phyloP scores from a whole-genome alignment of 176 grass and related monocot species.

The Oryza officinalis region DNA sequence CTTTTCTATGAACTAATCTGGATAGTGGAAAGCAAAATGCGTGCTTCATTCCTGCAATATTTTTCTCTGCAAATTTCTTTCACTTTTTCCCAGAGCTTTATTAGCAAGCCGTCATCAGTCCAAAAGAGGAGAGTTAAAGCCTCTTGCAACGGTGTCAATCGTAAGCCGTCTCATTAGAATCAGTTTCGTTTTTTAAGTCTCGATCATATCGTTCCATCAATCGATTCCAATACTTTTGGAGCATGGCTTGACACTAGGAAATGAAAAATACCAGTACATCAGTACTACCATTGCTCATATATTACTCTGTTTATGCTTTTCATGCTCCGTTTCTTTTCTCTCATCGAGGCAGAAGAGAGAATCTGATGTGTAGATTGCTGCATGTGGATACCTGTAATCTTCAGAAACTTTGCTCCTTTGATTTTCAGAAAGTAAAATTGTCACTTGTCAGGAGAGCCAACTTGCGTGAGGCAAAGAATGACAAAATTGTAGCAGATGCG shows the following conservation, averaged over 20 bases:
- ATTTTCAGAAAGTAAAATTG: background rate
- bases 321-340: background rate
- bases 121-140: slow-evolving; percentile 33
- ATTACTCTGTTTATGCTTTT: background rate
- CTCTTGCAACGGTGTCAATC: background rate
- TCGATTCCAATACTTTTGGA: slow-evolving; percentile 56
- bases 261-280: background rate
- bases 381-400: background rate
- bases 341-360: background rate
- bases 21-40: slow-evolving; percentile 1
- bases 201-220: slow-evolving; percentile 28
- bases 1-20: slow-evolving; percentile 34
- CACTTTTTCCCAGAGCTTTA: slow-evolving; percentile 20
- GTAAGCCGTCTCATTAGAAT: slow-evolving; percentile 2
- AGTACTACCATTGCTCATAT: background rate
- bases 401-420: background rate
- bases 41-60: background rate
- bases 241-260: slow-evolving; percentile 12
- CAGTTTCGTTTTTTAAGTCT: slow-evolving; percentile 28
- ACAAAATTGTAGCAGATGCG: background rate
- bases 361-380: background rate
- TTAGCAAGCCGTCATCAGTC: slow-evolving; percentile 44
- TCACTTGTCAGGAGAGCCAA: background rate
- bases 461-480: background rate
- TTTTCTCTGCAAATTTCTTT: slow-evolving; percentile 30